Conservation (phyloP, 1,284 basidiomycete species). For the Cutaneotrichosporon sp. region DNA sequence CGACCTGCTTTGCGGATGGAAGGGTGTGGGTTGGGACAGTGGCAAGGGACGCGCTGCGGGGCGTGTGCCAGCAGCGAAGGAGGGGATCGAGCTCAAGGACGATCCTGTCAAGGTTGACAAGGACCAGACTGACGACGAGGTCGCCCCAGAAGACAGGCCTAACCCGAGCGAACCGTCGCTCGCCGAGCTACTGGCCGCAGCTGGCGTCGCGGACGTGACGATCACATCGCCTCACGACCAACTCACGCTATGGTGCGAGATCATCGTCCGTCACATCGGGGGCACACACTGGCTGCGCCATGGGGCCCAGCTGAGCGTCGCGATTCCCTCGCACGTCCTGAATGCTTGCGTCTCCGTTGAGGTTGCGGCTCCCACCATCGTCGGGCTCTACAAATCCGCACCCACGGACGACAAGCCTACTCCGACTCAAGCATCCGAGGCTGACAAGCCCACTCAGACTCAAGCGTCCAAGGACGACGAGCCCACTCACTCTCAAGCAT, state of each 20-base stretch:
- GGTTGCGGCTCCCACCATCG: no score
- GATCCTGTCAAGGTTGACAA: background rate
- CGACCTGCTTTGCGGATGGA: conserved; percentile 30
- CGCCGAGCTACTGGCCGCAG: background rate
- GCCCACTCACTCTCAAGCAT: no score
- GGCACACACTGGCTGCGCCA: conserved; percentile 6
- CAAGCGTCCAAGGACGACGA: no score
- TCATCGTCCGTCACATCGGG: conserved; percentile 9
- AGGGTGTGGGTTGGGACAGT: conserved; percentile 6
- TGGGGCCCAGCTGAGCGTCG: conserved; percentile 8
- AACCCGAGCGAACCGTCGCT: no score
- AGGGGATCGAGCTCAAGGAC: no score
- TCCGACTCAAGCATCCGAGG: no score
- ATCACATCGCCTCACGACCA: background rate
- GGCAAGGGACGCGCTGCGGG: conserved; percentile 4
- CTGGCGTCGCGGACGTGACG: background rate
- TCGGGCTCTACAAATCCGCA: no score
- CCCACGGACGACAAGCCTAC: no score
- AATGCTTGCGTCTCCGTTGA: background rate
- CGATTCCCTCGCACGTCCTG: conserved; percentile 3
- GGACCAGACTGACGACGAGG: no score
- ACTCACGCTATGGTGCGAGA: conserved; percentile 11
- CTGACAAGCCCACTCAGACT: no score
- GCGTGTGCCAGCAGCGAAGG: background rate
- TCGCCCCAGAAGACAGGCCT: no score